Conservation (phyloP, 495 filamentous ascomycete species). For the Halenospora varia region DNA sequence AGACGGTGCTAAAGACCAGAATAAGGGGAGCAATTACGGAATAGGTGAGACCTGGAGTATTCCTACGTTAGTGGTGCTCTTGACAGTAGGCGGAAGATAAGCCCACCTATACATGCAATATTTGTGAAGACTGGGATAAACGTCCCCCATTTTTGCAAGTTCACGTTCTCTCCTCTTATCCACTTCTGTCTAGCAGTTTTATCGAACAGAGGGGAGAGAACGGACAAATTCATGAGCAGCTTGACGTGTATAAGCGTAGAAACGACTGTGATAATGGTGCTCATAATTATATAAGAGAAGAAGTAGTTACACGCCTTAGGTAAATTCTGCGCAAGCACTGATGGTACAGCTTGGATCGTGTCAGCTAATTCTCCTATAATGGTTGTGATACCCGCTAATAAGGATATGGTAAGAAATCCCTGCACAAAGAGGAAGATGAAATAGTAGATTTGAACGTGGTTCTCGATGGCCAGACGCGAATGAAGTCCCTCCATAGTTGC, state of each 20-base stretch:
- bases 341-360: slow-evolving; percentile 54
- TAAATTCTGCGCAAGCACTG: slow-evolving; percentile 67
- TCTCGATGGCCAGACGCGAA: slow-evolving; percentile 71
- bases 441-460: slow-evolving; percentile 83
- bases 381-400: slow-evolving; percentile 69
- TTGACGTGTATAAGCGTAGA: slow-evolving; percentile 65
- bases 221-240: slow-evolving; percentile 1
- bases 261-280: slow-evolving; percentile 74
- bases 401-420: slow-evolving; percentile 81
- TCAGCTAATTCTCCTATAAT: slow-evolving; percentile 55
- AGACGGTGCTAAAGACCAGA: too few relatives aligned
- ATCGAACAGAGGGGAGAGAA: slow-evolving; percentile 17
- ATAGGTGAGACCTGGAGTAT: background rate
- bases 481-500: slow-evolving; percentile 57
- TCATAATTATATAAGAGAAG: slow-evolving; percentile 87
- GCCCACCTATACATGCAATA: slow-evolving; percentile 69
- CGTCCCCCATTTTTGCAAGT: slow-evolving; percentile 67
- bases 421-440: slow-evolving; percentile 92
- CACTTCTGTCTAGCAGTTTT: slow-evolving; percentile 14
- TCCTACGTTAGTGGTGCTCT: slow-evolving; percentile 5
- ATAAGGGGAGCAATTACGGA: too few relatives aligned
- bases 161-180: slow-evolving; percentile 4
- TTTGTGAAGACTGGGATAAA: slow-evolving; percentile 83
- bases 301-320: slow-evolving; percentile 89
- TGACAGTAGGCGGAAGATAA: slow-evolving; percentile 23